Conservation (phyloP, 2,329 filamentous ascomycete species). For the Diaporthe sp. region DNA sequence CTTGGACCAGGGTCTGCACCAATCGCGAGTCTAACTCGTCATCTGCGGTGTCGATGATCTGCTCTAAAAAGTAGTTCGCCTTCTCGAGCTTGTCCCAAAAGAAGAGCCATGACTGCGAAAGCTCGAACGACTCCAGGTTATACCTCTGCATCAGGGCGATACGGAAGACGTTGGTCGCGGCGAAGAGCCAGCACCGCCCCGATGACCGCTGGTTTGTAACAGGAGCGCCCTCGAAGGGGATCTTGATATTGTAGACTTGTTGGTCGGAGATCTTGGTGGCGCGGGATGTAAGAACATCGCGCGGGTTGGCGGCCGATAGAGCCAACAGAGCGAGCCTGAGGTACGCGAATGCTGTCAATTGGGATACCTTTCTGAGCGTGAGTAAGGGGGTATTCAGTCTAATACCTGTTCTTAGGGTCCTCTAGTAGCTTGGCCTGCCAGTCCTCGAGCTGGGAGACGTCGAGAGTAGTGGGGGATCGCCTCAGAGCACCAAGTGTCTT, state of each 20-base stretch:
- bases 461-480: constrained; percentile 57
- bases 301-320: constrained; percentile 74
- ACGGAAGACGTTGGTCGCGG: constrained; percentile 90
- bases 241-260: constrained; percentile 85
- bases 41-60: constrained; percentile 78
- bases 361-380: constrained; percentile 45
- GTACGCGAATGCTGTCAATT: constrained; percentile 40
- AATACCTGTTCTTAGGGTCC: constrained; percentile 73
- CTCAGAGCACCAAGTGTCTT: constrained; percentile 44
- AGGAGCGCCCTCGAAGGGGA: constrained; percentile 83
- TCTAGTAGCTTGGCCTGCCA: constrained; percentile 73
- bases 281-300: constrained; percentile 72
- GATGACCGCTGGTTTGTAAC: constrained; percentile 87
- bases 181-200: constrained; percentile 92
- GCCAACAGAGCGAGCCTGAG: constrained; percentile 79
- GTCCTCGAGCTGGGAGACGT: constrained; percentile 59
- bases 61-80: constrained; percentile 88
- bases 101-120: constrained; percentile 90
- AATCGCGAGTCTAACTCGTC: constrained; percentile 79
- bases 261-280: constrained; percentile 73
- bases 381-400: not conserved
- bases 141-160: constrained; percentile 89
- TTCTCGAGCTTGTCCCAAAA: constrained; percentile 97
- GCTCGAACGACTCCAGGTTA: constrained; percentile 80
- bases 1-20: constrained; percentile 74